Percentiles rank a stretch among this genome's conserved stretches.
phyloP scores from a whole-genome alignment of 805 yeast species.

The Zygotorulaspora sp. region DNA sequence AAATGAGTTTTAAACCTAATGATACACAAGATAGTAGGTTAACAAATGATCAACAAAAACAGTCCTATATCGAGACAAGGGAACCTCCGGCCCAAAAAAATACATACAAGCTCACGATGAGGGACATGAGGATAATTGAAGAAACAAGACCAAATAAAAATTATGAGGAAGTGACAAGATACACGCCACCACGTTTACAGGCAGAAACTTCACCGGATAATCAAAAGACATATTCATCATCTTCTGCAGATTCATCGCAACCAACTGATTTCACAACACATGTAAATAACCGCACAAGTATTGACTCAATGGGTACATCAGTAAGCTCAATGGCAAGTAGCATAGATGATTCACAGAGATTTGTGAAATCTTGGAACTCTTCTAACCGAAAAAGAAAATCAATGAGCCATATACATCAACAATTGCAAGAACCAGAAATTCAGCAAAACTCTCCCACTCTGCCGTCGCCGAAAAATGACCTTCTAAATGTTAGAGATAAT shows the following conservation, averaged over 20 bases:
- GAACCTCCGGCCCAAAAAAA: background rate
- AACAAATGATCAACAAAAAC: slow-evolving; percentile 1
- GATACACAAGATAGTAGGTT: too few species aligned
- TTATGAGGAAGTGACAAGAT: slow-evolving; percentile 1
- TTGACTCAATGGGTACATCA: slow-evolving; percentile 34
- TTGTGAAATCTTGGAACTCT: slow-evolving; percentile 37
- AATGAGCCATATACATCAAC: slow-evolving; percentile 21
- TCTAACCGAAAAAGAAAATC: slow-evolving; percentile 33
- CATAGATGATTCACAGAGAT: slow-evolving; percentile 33
- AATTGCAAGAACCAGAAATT: background rate
- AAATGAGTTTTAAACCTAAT: too few species aligned
- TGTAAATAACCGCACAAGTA: slow-evolving; percentile 26
- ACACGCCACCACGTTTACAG: background rate
- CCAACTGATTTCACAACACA: slow-evolving; percentile 34
- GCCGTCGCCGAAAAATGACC: slow-evolving; percentile 1
- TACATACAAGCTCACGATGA: background rate
- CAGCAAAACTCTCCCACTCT: slow-evolving; percentile 5
- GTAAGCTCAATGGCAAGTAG: slow-evolving; percentile 33
- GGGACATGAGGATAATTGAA: slow-evolving; percentile 9
- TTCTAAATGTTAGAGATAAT: background rate
- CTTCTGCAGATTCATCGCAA: slow-evolving; percentile 29
- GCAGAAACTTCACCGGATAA: slow-evolving; percentile 4
- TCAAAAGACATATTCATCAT: slow-evolving; percentile 21
- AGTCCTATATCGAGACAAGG: background rate
- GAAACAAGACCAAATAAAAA: background rate